Percentiles rank a stretch among this genome's conserved stretches.
These are phyloP conservation scores for Wickerhamiella siamensis DNA, from an alignment of 805 yeast species.

Conservation along the genomic window DNA sequence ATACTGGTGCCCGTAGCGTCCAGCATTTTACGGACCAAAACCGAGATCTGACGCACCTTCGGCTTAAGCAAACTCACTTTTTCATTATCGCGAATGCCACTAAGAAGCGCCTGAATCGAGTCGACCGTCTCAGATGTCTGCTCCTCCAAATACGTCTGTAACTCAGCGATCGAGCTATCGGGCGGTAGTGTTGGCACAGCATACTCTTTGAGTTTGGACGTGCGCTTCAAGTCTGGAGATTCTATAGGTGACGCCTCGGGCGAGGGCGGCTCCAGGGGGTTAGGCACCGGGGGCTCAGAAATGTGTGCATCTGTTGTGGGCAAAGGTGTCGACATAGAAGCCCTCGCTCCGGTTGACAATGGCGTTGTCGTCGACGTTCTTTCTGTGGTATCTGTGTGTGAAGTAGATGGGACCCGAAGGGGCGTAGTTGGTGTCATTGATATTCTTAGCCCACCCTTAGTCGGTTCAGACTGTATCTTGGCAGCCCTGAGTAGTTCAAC, in stretches of 20 bases:
- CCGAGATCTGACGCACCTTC: conserved; percentile 62
- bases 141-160: conserved; percentile 75
- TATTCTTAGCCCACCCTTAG: not conserved
- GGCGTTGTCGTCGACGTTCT: not conserved
- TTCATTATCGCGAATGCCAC: conserved; percentile 36
- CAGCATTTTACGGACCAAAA: conserved; percentile 73
- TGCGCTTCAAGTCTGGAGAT: not conserved
- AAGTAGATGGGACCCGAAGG: not conserved
- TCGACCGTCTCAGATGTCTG: conserved; percentile 86
- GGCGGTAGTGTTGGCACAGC: conserved; percentile 29
- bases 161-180: conserved; percentile 74
- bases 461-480: conserved; percentile 3
- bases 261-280: not conserved
- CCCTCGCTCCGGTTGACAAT: no score
- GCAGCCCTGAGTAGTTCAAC: conserved; percentile 24
- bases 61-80: conserved; percentile 59
- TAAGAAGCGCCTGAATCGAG: conserved; percentile 67
- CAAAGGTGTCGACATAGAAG: no score
- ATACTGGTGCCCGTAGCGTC: conserved; percentile 77
- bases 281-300: not conserved
- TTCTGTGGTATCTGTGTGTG: not conserved
- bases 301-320: no score
- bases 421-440: no score
- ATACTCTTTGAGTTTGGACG: not conserved
- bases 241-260: not conserved